Evolutionary conservation across 306 rosid genomes (phyloP), one percentile per base, ranked within the genome.

Genomic region (Ormosia semicastrata): DNA sequence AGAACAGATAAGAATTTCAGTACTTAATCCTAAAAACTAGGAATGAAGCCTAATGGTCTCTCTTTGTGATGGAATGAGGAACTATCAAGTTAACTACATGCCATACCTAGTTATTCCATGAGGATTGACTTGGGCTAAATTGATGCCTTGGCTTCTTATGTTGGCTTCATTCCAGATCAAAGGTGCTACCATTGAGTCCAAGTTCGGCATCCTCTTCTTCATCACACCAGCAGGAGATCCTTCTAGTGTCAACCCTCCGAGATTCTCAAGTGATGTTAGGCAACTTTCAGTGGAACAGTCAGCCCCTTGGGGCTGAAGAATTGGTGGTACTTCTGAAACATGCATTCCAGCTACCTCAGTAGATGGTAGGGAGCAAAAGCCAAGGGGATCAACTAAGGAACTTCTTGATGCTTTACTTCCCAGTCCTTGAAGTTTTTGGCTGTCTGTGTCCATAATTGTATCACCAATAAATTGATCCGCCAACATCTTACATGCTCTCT

Each of bases 401-500:
- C 71, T 86, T 83, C 90, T 87, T 3, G 86, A 69, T 56, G 84
- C 74, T 88, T 84, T 90, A 46, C 60, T 84, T 60, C 85, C 94
- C 56, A 63, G 78, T 67, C 84, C 96, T 77, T 87, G 90, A 73
- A 83, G 63, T 75, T 88, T 90, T 70, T 90, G 94, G 83, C 73
- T 65, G 41, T 89, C 90, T 3, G 90, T 66, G 75, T 88, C 92
- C 1, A 81, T 73, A 13, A 87, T 81, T 33, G 92, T 77, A 33
- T 92, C 91, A 14, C 90, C 89, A 34, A 95, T 86, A 69, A 95
- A 89, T 58, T 93, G 97, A 80, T 92, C 94, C 0, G 98, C 99
- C 56, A 95, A 93, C 97, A 95, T 92, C 86, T 92, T 93, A 73
- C 99, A 95, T 18, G 99, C 96, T 87, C 94, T 90, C 88, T 95